Evolutionary conservation across 2,329 filamentous ascomycete genomes (phyloP).

Genomic region (Plectosphaerella cucumerina): DNA sequence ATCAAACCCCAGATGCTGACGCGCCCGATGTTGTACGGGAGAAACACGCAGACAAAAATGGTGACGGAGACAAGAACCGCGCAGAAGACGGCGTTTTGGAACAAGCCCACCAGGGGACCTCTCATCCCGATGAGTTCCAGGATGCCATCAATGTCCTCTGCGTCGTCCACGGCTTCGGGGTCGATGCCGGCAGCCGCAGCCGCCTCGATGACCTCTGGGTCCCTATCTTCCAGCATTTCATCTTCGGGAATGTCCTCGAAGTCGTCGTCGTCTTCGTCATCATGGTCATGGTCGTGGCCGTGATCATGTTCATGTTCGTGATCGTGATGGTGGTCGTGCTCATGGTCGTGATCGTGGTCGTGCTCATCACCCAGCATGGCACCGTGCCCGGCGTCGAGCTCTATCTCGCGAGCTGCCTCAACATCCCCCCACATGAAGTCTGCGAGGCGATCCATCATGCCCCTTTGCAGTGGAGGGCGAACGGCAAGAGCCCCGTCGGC

Average conservation of each 20-base stretch:
- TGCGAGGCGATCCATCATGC: slow-evolving; percentile 40
- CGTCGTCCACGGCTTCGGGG: slow-evolving; percentile 72
- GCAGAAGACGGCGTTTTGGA: slow-evolving; percentile 95
- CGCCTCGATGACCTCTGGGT: slow-evolving; percentile 58
- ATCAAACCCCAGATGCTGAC: slow-evolving; percentile 74
- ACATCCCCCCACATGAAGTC: slow-evolving; percentile 62
- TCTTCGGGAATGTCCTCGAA: slow-evolving; percentile 24
- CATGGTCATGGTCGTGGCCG: slow-evolving; percentile 24
- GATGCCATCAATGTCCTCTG: slow-evolving; percentile 92
- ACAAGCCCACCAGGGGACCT: slow-evolving; percentile 80
- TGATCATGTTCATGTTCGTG: slow-evolving; percentile 8
- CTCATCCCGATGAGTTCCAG: slow-evolving; percentile 96
- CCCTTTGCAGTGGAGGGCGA: slow-evolving; percentile 18
- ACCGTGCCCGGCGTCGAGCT: slow-evolving; percentile 19
- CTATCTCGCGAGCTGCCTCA: slow-evolving; percentile 29
- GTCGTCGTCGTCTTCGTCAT: slow-evolving; percentile 46
- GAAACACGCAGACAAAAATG: slow-evolving; percentile 78
- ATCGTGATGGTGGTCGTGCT: slow-evolving; percentile 34
- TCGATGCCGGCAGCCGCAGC: slow-evolving; percentile 68
- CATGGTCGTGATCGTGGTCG: neutral
- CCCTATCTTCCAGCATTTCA: slow-evolving; percentile 32
- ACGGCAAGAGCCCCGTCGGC: too few species aligned
- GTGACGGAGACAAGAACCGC: slow-evolving; percentile 84
- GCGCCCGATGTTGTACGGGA: slow-evolving; percentile 90
- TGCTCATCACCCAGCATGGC: slow-evolving; percentile 23